Evolutionary conservation across 768 basidiomycete species (phyloP).

Genomic region (Rhizopogon sp.): DNA sequence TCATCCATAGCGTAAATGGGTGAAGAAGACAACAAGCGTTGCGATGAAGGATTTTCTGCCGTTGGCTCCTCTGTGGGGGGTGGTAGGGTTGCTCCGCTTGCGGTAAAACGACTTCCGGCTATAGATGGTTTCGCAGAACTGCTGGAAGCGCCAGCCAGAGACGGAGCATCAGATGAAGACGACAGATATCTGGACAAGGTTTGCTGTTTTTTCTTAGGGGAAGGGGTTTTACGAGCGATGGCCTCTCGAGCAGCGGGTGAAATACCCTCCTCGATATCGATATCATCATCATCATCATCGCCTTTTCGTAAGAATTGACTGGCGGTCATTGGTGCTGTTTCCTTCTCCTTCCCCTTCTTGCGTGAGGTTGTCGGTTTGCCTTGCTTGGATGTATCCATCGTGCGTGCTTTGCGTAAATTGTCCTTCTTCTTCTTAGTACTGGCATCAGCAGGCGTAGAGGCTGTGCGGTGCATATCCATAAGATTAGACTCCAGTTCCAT

Average conservation of each 20-base stretch:
- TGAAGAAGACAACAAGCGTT: slow-evolving; percentile 13
- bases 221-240: slow-evolving; percentile 3
- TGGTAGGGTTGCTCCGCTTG: neutral
- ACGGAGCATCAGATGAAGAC: slow-evolving; percentile 9
- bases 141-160: neutral
- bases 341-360: slow-evolving; percentile 22
- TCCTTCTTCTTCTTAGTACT: slow-evolving; percentile 29
- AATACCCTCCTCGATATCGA: slow-evolving; percentile 47
- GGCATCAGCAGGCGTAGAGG: slow-evolving; percentile 30
- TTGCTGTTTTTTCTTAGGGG: slow-evolving; percentile 2
- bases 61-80: neutral
- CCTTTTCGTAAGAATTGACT: slow-evolving; percentile 43
- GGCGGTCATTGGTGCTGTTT: slow-evolving; percentile 19
- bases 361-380: slow-evolving; percentile 7
- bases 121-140: neutral
- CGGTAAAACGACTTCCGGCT: neutral
- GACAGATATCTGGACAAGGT: slow-evolving; percentile 7
- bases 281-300: slow-evolving; percentile 50
- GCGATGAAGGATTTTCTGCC: slow-evolving; percentile 4
- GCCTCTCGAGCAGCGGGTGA: slow-evolving; percentile 4
- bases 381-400: slow-evolving; percentile 28
- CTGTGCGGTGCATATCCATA: slow-evolving; percentile 42
- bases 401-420: slow-evolving; percentile 42
- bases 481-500: slow-evolving; percentile 60
- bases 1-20: slow-evolving; percentile 10